Evolutionary conservation across 768 basidiomycete genomes (phyloP), one percentile per base, ranked within the genome.

Genomic region (Tricholoma furcatifolium): DNA sequence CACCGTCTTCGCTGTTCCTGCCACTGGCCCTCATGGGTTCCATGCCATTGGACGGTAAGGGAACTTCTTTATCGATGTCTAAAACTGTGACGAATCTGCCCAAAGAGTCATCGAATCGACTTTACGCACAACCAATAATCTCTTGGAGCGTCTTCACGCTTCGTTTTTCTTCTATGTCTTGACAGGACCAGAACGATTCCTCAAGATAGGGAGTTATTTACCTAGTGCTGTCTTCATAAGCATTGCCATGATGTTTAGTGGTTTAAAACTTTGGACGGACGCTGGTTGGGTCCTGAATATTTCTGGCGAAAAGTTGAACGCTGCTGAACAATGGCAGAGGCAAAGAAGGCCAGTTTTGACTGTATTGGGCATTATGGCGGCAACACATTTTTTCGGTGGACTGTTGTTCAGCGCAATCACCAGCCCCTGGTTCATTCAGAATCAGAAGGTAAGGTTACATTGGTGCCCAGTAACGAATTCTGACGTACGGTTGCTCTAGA

Each of bases 121-220:
- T 12, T 77, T 97, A 30, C 82, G 95, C 53, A 91, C 94, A 12
- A 82, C 85, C 65, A 98, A 97, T 70, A 99, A 99, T 65, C 80
- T 98, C 6, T 79, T 98, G 17, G 97, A 99, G 65, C 85, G 97
- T 14, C 82, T 98, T 18, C 97, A 99, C 67, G 95, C 95, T 2
- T 98, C 96, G 0, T 95, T 96, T 71, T 98, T 98, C 75, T 94
- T 98, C 73, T 98, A 95, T 71, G 76, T 98, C 55, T 71, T 93
- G 54, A 80, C 87, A 12, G 73, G 67, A 18, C 71, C 75, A 2
- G 70, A 75, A 34, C 79, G 76, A 1, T 97, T 96, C 71, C 79
- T 93, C 60, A 91, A 95, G 65, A 93, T 98, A 24, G 95, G 94
- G 2, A 82, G 76, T 61, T 99, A 92, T 68, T 78, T 99, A 6